Evolutionary conservation across 768 basidiomycete species (phyloP).

Genomic region (Arthromyces matolae): DNA sequence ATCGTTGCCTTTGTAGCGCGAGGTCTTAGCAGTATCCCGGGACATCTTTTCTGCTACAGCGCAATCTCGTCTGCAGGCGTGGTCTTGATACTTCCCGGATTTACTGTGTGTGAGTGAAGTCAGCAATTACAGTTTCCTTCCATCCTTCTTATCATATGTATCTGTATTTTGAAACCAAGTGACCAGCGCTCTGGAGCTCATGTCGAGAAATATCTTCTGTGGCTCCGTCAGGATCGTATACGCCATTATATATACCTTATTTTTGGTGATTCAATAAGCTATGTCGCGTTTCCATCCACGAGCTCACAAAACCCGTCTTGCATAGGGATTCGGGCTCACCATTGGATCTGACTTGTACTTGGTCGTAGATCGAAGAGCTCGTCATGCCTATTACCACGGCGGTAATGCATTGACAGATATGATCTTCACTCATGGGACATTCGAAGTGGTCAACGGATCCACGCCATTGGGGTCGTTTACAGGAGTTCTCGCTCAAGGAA

Average conservation of each 20-base stretch:
- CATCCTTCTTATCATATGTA: background rate
- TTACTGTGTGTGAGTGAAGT: slow-evolving; percentile 64
- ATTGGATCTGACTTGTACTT: slow-evolving; percentile 82
- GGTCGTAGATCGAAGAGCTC: slow-evolving; percentile 59
- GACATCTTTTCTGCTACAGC: slow-evolving; percentile 81
- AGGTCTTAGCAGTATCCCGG: slow-evolving; percentile 71
- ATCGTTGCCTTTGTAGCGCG: slow-evolving; percentile 81
- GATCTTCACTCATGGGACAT: slow-evolving; percentile 51
- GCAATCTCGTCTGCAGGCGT: slow-evolving; percentile 88
- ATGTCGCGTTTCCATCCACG: too few species aligned
- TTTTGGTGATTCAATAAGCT: too few species aligned
- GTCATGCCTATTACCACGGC: slow-evolving; percentile 46
- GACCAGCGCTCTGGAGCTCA: slow-evolving; percentile 74
- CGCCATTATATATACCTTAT: slow-evolving; percentile 82
- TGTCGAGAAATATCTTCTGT: slow-evolving; percentile 76
- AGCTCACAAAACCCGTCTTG: background rate
- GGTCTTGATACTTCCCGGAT: slow-evolving; percentile 87
- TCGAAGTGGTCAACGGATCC: slow-evolving; percentile 47
- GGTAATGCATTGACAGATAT: slow-evolving; percentile 36
- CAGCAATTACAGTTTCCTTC: background rate
- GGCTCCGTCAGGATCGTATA: slow-evolving; percentile 83
- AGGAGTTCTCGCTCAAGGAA: slow-evolving; percentile 47
- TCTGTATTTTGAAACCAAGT: slow-evolving; percentile 42
- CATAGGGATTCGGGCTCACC: slow-evolving; percentile 76
- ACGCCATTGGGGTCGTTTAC: slow-evolving; percentile 29